phyloP scores from a whole-genome alignment of 768 basidiomycete genomes.

The Arthromyces matolae region DNA sequence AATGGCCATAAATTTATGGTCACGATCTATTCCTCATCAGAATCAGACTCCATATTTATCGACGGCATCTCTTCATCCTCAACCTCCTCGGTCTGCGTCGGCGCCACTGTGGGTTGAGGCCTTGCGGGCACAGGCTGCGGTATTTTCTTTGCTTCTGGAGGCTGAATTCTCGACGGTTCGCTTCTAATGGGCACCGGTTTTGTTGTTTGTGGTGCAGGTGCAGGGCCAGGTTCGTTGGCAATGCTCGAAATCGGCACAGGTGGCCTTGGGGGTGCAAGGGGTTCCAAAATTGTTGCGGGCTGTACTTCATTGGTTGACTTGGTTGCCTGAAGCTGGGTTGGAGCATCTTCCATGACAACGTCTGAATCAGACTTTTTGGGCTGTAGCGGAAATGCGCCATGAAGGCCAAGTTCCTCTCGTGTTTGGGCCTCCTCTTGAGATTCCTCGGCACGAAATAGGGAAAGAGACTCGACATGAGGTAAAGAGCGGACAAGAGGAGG shows the following conservation, averaged over 20 bases:
- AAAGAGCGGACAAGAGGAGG: constrained; percentile 71
- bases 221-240: background rate
- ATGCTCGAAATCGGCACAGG: background rate
- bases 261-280: background rate
- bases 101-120: background rate
- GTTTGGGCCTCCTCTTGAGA: constrained; percentile 54
- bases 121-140: background rate
- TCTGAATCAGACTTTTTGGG: constrained; percentile 19
- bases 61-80: constrained; percentile 66
- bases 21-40: constrained; percentile 46
- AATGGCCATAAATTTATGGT: background rate
- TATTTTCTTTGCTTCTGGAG: background rate
- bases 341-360: constrained; percentile 22
- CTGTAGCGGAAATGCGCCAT: constrained; percentile 11
- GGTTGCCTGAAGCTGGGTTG: background rate
- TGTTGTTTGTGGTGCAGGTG: background rate
- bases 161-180: constrained; percentile 1
- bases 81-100: constrained; percentile 32
- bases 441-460: constrained; percentile 62
- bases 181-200: background rate
- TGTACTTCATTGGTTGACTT: background rate
- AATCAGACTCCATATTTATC: constrained; percentile 79
- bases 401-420: constrained; percentile 40
- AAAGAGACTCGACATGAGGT: constrained; percentile 58
- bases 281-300: background rate